These are phyloP conservation scores for Neurospora intermedia DNA, from an alignment of 495 filamentous ascomycete species.

Conservation along the genomic window DNA sequence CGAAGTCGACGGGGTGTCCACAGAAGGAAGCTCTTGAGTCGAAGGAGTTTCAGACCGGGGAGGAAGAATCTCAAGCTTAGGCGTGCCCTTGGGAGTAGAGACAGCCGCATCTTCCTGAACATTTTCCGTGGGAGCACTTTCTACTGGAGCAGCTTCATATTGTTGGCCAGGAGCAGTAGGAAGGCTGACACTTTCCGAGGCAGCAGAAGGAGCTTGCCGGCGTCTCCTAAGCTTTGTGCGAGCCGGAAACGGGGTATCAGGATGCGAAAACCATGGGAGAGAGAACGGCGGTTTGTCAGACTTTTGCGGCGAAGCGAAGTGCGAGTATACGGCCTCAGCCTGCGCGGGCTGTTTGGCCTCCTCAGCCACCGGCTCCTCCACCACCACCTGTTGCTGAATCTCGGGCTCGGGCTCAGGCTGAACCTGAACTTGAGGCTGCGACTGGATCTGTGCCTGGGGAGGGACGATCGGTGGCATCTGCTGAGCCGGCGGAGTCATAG, in stretches of 20 bases:
- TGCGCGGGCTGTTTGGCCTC: neutral
- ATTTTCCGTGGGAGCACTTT: neutral
- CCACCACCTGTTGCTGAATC: slow-evolving; percentile 4
- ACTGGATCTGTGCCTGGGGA: slow-evolving; percentile 1
- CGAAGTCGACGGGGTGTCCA: slow-evolving; percentile 51
- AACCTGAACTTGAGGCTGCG: slow-evolving; percentile 1
- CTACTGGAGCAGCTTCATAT: neutral
- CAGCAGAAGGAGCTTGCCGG: slow-evolving; percentile 13
- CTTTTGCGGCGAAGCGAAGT: slow-evolving; percentile 5
- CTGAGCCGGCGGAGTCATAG: slow-evolving; percentile 28
- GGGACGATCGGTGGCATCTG: neutral
- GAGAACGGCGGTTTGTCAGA: slow-evolving; percentile 59
- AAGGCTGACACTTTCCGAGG: slow-evolving; percentile 5
- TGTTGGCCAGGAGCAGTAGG: neutral
- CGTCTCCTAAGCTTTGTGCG: slow-evolving; percentile 28
- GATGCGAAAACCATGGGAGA: slow-evolving; percentile 68
- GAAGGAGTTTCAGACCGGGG: slow-evolving; percentile 54
- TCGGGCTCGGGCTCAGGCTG: slow-evolving; percentile 2
- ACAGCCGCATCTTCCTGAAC: slow-evolving; percentile 12
- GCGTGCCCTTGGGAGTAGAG: slow-evolving; percentile 18
- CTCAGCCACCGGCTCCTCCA: neutral
- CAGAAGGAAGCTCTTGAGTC: slow-evolving; percentile 55
- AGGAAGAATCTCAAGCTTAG: slow-evolving; percentile 4
- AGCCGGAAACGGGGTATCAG: slow-evolving; percentile 54
- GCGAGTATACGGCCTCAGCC: neutral